Evolutionary conservation across 1,284 basidiomycete species (phyloP).

Genomic region (Ceratobasidium sp.): DNA sequence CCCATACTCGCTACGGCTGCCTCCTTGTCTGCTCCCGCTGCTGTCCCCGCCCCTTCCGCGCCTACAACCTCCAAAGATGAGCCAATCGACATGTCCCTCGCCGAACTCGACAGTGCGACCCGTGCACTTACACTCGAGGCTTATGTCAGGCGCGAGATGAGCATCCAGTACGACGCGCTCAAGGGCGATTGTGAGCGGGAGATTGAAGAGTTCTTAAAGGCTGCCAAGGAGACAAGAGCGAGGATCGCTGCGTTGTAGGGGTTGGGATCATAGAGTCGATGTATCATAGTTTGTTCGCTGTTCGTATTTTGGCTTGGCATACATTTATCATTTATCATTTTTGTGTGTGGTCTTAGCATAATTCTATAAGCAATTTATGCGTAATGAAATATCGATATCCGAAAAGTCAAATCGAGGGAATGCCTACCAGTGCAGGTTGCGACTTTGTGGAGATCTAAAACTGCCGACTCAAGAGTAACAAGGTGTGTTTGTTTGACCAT

Average conservation of each 20-base stretch:
- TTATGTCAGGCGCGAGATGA: slow-evolving; percentile 36
- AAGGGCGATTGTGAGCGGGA: slow-evolving; percentile 35
- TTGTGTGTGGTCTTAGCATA: not conserved
- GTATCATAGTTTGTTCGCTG: not conserved
- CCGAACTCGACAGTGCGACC: slow-evolving; percentile 19
- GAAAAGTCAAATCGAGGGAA: too few species aligned
- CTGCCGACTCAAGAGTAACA: too few species aligned
- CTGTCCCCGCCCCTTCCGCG: not conserved
- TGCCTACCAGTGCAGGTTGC: too few species aligned
- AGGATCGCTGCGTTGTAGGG: slow-evolving; percentile 37
- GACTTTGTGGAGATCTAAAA: too few species aligned
- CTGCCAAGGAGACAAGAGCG: slow-evolving; percentile 27
- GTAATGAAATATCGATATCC: not conserved
- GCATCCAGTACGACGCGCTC: slow-evolving; percentile 31
- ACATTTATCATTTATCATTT: slow-evolving; percentile 7
- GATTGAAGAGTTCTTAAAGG: slow-evolving; percentile 37
- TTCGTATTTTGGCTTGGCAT: not conserved
- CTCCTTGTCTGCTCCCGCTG: not conserved
- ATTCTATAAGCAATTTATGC: not conserved
- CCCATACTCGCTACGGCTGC: not conserved
- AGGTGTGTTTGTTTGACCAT: not conserved
- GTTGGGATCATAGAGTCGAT: not conserved
- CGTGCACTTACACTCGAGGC: slow-evolving; percentile 34
- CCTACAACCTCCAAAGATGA: not conserved
- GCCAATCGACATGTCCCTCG: not conserved